Conservation (phyloP, 2,329 filamentous ascomycete species). For the Penicillium sp. region DNA sequence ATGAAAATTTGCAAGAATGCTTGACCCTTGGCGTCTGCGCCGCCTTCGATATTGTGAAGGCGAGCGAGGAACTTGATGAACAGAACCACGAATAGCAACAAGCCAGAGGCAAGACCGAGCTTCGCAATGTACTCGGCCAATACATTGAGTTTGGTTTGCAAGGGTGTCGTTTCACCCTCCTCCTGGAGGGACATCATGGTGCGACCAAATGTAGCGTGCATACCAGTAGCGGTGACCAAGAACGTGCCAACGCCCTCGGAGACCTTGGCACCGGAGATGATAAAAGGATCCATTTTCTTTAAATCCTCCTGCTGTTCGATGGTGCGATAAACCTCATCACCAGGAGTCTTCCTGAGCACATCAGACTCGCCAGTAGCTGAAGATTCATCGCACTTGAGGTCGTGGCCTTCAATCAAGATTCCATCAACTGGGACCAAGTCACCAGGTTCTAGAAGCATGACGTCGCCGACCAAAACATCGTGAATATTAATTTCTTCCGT, state of each 20-base stretch:
- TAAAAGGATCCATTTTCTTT: constrained; percentile 74
- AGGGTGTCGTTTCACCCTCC: constrained; percentile 74
- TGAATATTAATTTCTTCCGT: constrained; percentile 69
- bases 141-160: constrained; percentile 76
- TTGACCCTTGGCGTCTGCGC: constrained; percentile 56
- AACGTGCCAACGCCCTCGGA: constrained; percentile 75
- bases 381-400: constrained; percentile 72
- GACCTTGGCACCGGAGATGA: constrained; percentile 76
- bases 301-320: constrained; percentile 63
- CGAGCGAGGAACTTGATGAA: constrained; percentile 75
- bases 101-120: constrained; percentile 69
- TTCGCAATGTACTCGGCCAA: constrained; percentile 81
- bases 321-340: constrained; percentile 64
- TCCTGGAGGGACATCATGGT: constrained; percentile 77
- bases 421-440: constrained; percentile 73
- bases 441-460: constrained; percentile 72
- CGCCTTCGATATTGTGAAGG: constrained; percentile 53
- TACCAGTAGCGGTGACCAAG: constrained; percentile 72
- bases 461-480: constrained; percentile 72
- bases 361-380: constrained; percentile 77
- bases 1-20: constrained; percentile 62
- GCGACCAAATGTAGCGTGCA: constrained; percentile 74
- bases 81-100: constrained; percentile 75
- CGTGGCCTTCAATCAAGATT: constrained; percentile 68
- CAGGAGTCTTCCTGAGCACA: constrained; percentile 66